Evolutionary conservation across 495 filamentous ascomycete species (phyloP).

Genomic region (Aspergillus ostianus): DNA sequence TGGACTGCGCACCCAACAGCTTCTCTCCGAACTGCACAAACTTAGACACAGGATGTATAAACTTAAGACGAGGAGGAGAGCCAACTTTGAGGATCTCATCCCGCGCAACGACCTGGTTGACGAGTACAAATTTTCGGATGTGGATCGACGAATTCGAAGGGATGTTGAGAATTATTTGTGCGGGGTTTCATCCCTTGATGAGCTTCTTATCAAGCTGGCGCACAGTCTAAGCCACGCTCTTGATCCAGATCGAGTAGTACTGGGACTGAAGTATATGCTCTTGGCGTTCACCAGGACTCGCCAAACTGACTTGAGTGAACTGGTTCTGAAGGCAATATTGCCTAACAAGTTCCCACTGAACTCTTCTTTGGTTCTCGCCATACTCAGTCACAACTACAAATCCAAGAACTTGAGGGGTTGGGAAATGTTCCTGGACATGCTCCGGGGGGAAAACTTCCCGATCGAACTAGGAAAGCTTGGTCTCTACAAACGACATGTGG

Average conservation of each 20-base stretch:
- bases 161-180: slow-evolving; percentile 32
- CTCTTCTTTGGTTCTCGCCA: slow-evolving; percentile 36
- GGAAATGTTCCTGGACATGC: slow-evolving; percentile 42
- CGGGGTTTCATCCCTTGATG: slow-evolving; percentile 35
- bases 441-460: slow-evolving; percentile 37
- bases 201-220: slow-evolving; percentile 37
- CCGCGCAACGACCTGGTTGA: slow-evolving; percentile 12
- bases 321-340: slow-evolving; percentile 39
- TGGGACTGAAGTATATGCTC: slow-evolving; percentile 34
- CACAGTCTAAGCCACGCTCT: slow-evolving; percentile 33
- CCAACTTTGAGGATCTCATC: slow-evolving; percentile 31
- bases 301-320: slow-evolving; percentile 42
- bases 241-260: slow-evolving; percentile 39
- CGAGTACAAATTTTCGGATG: slow-evolving; percentile 10
- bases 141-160: slow-evolving; percentile 32
- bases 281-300: slow-evolving; percentile 38
- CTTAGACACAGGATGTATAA: slow-evolving; percentile 31
- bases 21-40: slow-evolving; percentile 33
- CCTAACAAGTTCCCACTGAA: slow-evolving; percentile 40
- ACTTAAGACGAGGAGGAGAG: slow-evolving; percentile 22
- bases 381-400: slow-evolving; percentile 40
- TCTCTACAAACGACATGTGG: slow-evolving; percentile 22
- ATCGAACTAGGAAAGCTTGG: slow-evolving; percentile 40
- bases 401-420: slow-evolving; percentile 44
- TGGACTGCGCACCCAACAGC: slow-evolving; percentile 29